These are phyloP conservation scores for Aureobasidium sp. DNA, from an alignment of 2,329 filamentous ascomycete genomes.

Conservation along the genomic window DNA sequence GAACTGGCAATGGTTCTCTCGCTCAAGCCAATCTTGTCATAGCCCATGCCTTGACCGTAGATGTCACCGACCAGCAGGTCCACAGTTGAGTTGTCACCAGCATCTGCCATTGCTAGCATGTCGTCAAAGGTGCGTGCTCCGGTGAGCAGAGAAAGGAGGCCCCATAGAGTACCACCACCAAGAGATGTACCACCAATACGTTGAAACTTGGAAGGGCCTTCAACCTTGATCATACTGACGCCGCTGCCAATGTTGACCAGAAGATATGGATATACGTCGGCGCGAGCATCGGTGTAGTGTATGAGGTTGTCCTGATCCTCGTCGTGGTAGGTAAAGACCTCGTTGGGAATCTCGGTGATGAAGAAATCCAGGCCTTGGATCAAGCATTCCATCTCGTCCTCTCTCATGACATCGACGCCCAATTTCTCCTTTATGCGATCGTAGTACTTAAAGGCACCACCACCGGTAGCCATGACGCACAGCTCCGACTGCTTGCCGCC, in stretches of 20 bases:
- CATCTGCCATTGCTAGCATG: constrained; percentile 87
- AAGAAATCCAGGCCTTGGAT: constrained; percentile 95
- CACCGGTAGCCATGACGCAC: constrained; percentile 91
- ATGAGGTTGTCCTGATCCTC: constrained; percentile 62
- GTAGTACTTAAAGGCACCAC: constrained; percentile 94
- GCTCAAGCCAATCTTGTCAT: constrained; percentile 92
- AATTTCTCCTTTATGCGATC: constrained; percentile 78
- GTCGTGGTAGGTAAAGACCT: constrained; percentile 96
- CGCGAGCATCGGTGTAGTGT: constrained; percentile 69
- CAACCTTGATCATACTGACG: constrained; percentile 95
- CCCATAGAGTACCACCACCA: constrained; percentile 96
- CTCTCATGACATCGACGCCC: constrained; percentile 78
- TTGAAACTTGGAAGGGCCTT: constrained; percentile 75
- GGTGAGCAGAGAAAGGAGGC: constrained; percentile 81
- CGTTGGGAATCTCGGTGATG: constrained; percentile 92
- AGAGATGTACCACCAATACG: constrained; percentile 92
- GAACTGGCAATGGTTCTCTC: constrained; percentile 92
- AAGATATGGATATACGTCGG: constrained; percentile 92
- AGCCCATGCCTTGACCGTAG: constrained; percentile 93
- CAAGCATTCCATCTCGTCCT: constrained; percentile 98
- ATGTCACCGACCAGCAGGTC: constrained; percentile 98
- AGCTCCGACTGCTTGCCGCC: constrained; percentile 46
- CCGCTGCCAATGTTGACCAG: constrained; percentile 97
- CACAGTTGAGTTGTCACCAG: constrained; percentile 85
- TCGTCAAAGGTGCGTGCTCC: constrained; percentile 95